Conservation (phyloP, 192 early-diverging fungal species). For the Spizellomyces sp. region DNA sequence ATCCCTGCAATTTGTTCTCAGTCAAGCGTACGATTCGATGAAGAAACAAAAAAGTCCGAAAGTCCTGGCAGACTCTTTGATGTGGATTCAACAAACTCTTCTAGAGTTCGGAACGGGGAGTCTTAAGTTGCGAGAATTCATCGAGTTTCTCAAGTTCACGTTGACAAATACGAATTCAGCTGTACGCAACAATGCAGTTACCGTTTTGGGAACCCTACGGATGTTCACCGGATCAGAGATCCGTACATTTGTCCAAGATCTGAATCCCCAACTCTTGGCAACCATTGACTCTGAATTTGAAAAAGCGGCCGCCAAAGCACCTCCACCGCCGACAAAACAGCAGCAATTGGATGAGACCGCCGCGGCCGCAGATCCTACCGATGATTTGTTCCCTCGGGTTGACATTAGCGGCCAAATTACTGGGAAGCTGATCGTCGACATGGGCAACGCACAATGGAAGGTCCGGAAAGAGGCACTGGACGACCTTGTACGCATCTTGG, state of each 20-base stretch:
- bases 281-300: conserved; percentile 92
- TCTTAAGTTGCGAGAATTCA: conserved; percentile 72
- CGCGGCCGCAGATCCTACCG: conserved; percentile 59
- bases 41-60: conserved; percentile 88
- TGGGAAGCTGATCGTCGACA: conserved; percentile 59
- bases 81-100: conserved; percentile 83
- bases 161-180: conserved; percentile 83
- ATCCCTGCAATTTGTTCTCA: conserved; percentile 80
- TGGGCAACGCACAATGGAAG: conserved; percentile 89
- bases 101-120: conserved; percentile 90
- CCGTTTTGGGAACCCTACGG: conserved; percentile 79
- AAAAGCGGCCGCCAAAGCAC: conserved; percentile 71
- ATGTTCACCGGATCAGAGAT: conserved; percentile 84
- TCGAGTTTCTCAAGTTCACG: conserved; percentile 81
- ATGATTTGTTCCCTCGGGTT: conserved; percentile 86
- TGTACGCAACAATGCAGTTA: conserved; percentile 79
- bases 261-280: conserved; percentile 78
- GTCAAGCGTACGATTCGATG: conserved; percentile 76
- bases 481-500: conserved; percentile 73
- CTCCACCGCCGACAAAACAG: conserved; percentile 64
- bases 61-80: conserved; percentile 79
- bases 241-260: conserved; percentile 82
- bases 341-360: conserved; percentile 27
- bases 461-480: conserved; percentile 90
- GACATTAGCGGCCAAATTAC: conserved; percentile 74